Conservation (phyloP, 2,329 filamentous ascomycete genomes). For the Sporothrix schenckii region DNA sequence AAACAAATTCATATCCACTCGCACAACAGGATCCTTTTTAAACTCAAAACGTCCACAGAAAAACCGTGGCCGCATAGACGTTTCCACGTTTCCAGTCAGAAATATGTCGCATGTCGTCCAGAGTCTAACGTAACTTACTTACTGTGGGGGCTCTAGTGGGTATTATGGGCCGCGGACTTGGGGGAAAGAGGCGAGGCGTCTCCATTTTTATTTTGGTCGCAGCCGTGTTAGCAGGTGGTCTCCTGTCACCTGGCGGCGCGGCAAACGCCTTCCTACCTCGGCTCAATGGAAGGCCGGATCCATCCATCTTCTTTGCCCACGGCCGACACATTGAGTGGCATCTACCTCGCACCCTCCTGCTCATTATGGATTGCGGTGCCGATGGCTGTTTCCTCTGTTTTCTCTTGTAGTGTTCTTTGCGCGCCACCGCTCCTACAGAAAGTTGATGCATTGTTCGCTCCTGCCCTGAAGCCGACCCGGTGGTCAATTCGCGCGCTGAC, state of each 20-base stretch:
- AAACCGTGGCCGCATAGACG: neutral
- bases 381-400: slow-evolving; percentile 3
- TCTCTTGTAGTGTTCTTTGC: too few relatives aligned
- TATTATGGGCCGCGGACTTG: neutral
- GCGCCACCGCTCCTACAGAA: neutral
- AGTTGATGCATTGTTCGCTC: neutral
- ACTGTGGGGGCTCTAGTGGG: neutral
- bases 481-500: neutral
- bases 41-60: neutral
- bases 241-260: neutral
- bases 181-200: slow-evolving; percentile 15
- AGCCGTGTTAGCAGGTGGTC: neutral
- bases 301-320: neutral
- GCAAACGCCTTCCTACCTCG: slow-evolving; percentile 28
- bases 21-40: too few relatives aligned
- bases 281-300: slow-evolving; percentile 32
- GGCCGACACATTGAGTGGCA: neutral
- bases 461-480: neutral
- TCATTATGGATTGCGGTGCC: slow-evolving; percentile 15
- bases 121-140: neutral
- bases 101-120: neutral
- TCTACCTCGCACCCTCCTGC: slow-evolving; percentile 6
- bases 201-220: slow-evolving; percentile 14
- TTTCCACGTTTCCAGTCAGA: neutral
- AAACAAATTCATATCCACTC: too few relatives aligned